Conservation (phyloP, 2,329 filamentous ascomycete genomes). For the Aureobasidium musti region DNA sequence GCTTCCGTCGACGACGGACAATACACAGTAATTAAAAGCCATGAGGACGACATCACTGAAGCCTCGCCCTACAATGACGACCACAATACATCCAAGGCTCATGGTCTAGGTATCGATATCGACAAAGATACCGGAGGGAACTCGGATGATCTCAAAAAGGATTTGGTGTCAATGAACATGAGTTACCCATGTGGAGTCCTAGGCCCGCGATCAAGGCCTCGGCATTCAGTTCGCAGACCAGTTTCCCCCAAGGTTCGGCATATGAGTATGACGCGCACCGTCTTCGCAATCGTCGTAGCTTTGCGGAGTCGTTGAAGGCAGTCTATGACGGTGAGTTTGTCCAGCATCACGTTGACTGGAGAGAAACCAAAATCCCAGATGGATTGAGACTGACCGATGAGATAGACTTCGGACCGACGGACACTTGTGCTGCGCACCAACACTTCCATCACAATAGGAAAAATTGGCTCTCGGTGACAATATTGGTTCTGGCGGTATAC, state of each 20-base stretch:
- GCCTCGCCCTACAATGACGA: conserved; percentile 4
- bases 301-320: conserved; percentile 17
- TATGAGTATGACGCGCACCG: conserved; percentile 12
- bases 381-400: background rate
- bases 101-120: conserved; percentile 16
- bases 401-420: conserved; percentile 39
- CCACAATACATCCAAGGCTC: background rate
- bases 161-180: background rate
- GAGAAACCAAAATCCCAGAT: background rate
- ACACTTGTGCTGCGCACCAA: conserved; percentile 43
- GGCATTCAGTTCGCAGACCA: conserved; percentile 24
- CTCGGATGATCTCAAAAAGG: background rate
- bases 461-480: conserved; percentile 50
- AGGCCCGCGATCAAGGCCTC: conserved; percentile 5
- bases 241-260: conserved; percentile 7
- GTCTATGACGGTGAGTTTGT: conserved; percentile 22
- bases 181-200: background rate
- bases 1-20: conserved; percentile 25
- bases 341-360: background rate
- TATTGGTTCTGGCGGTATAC: conserved; percentile 52
- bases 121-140: background rate
- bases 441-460: conserved; percentile 45
- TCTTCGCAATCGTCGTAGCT: conserved; percentile 19
- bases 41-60: conserved; percentile 25
- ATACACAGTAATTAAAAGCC: conserved; percentile 25